Evolutionary conservation across 192 early-diverging fungal species (phyloP).

Genomic region (Coemansia sp.): DNA sequence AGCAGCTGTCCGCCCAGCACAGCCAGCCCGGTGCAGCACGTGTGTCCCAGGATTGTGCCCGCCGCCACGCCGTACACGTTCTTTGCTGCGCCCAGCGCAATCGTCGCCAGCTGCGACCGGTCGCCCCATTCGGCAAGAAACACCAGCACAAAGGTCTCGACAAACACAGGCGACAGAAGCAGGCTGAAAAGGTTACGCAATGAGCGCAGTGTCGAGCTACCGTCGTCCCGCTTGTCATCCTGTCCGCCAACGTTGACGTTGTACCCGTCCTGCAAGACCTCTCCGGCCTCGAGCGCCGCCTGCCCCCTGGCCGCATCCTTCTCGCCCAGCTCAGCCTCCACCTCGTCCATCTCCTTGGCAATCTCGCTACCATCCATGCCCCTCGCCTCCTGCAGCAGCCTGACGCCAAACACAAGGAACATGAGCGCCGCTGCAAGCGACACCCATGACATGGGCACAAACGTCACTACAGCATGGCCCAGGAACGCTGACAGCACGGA

Average conservation of each 20-base stretch:
- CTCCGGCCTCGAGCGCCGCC: constrained; percentile 59
- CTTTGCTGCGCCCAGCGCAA: constrained; percentile 92
- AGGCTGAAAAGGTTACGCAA: constrained; percentile 70
- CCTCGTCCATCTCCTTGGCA: constrained; percentile 87
- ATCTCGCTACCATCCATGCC: constrained; percentile 86
- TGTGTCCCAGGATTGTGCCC: constrained; percentile 87
- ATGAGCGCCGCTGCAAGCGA: constrained; percentile 78
- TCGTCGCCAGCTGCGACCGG: constrained; percentile 93
- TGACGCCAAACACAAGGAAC: constrained; percentile 92
- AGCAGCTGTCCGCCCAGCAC: constrained; percentile 91
- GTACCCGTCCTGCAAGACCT: constrained; percentile 20
- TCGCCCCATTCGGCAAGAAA: constrained; percentile 99
- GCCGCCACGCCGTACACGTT: constrained; percentile 88
- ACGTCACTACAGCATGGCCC: constrained; percentile 83
- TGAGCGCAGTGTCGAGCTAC: constrained; percentile 46
- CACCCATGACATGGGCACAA: constrained; percentile 86
- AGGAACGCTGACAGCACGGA: constrained; percentile 91
- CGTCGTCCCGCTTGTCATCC: constrained; percentile 27
- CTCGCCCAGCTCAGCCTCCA: constrained; percentile 83
- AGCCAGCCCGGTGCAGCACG: constrained; percentile 87
- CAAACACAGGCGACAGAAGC: constrained; percentile 87
- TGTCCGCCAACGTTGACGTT: constrained; percentile 36
- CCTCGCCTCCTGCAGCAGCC: constrained; percentile 81
- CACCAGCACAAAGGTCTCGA: constrained; percentile 94
- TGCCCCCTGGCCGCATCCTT: constrained; percentile 60